Percentiles rank a stretch among this genome's conserved stretches.
phyloP scores from a whole-genome alignment of 768 basidiomycete species.

The Neoboletus magnificus region DNA sequence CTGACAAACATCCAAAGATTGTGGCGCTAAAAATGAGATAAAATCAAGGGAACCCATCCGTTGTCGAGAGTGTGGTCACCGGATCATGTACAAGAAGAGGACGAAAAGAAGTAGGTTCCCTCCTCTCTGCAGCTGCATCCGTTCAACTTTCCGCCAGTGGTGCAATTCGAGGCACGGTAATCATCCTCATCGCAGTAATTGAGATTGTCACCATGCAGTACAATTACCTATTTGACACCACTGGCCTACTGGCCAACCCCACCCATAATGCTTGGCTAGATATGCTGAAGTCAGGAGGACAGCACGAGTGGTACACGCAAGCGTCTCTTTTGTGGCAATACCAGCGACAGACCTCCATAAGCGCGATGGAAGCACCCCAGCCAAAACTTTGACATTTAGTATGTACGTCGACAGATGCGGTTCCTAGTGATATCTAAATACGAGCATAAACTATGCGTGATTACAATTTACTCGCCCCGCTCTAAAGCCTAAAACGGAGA shows the following conservation, averaged over 20 bases:
- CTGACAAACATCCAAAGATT: slow-evolving; percentile 52
- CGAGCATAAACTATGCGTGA: slow-evolving; percentile 19
- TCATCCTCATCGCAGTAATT: background rate
- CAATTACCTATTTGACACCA: background rate
- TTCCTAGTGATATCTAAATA: slow-evolving; percentile 9
- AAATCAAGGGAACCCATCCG: slow-evolving; percentile 89
- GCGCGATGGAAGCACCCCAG: background rate
- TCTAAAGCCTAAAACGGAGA: background rate
- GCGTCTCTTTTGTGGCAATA: background rate
- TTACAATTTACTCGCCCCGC: slow-evolving; percentile 9
- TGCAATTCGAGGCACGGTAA: slow-evolving; percentile 34
- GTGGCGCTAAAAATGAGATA: slow-evolving; percentile 90
- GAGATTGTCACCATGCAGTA: background rate
- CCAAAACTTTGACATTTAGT: background rate
- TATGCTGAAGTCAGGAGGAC: background rate
- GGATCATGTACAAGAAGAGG: slow-evolving; percentile 98
- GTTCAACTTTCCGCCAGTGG: slow-evolving; percentile 23
- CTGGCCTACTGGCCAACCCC: background rate
- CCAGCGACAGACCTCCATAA: background rate
- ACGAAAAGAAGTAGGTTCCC: slow-evolving; percentile 80
- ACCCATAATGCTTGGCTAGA: background rate
- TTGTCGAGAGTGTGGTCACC: slow-evolving; percentile 94
- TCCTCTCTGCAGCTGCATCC: background rate
- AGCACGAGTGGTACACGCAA: background rate
- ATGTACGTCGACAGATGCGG: background rate